Evolutionary conservation across 805 yeast genomes (phyloP).

Genomic region (Myxozyma lipomycoides): DNA sequence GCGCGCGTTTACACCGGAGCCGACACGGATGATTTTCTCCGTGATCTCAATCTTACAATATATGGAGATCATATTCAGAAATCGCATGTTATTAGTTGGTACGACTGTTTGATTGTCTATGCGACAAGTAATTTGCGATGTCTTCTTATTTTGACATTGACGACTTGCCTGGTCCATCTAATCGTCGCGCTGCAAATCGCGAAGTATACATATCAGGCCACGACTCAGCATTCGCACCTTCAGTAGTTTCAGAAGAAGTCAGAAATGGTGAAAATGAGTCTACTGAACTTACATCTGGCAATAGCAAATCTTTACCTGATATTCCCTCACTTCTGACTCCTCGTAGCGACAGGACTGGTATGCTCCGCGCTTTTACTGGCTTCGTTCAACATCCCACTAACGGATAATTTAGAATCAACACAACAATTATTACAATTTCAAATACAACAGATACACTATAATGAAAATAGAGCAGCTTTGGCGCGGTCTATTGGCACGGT

Average conservation of each 20-base stretch:
- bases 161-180: conserved; percentile 21
- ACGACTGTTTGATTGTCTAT: too few relatives aligned
- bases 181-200: conserved; percentile 6
- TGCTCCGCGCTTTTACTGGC: background rate
- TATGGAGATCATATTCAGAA: too few relatives aligned
- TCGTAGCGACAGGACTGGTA: background rate
- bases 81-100: too few relatives aligned
- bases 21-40: too few relatives aligned
- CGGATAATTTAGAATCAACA: conserved; percentile 18
- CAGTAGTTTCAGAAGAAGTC: conserved; percentile 16
- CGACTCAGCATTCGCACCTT: conserved; percentile 31
- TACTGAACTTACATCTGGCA: background rate
- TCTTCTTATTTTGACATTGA: conserved; percentile 22
- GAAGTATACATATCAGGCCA: conserved; percentile 15
- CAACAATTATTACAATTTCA: conserved; percentile 43
- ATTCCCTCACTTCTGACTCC: background rate
- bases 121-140: too few relatives aligned
- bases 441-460: conserved; percentile 69
- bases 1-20: too few relatives aligned
- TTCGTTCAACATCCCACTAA: background rate
- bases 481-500: conserved; percentile 44
- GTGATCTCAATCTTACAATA: too few relatives aligned
- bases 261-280: background rate
- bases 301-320: background rate
- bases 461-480: conserved; percentile 62